These are phyloP conservation scores for Opeltia flavorubescens DNA, from an alignment of 495 filamentous ascomycete species.

Conservation along the genomic window DNA sequence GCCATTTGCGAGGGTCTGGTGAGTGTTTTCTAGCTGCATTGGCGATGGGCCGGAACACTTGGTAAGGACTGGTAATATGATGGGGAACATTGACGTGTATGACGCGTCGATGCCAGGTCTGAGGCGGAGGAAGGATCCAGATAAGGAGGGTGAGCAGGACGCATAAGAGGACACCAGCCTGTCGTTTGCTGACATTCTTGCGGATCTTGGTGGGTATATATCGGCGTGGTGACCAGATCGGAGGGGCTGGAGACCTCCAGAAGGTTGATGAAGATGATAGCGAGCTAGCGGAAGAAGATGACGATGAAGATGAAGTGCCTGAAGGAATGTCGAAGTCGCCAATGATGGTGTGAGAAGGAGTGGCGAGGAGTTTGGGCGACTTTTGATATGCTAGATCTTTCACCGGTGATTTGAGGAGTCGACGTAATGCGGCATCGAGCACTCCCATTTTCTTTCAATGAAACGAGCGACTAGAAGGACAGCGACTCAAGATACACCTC, in stretches of 20 bases:
- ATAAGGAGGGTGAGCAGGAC: constrained; percentile 16
- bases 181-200: constrained; percentile 17
- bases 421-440: constrained; percentile 8
- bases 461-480: neutral
- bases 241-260: constrained; percentile 12
- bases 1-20: constrained; percentile 22
- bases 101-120: constrained; percentile 10
- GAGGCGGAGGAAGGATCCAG: constrained; percentile 18
- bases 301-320: constrained; percentile 8
- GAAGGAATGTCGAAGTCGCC: constrained; percentile 13
- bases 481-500: neutral
- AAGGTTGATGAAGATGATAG: constrained; percentile 11
- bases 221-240: constrained; percentile 12
- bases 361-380: constrained; percentile 15
- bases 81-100: constrained; percentile 10
- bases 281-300: constrained; percentile 7
- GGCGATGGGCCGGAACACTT: constrained; percentile 15
- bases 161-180: constrained; percentile 15
- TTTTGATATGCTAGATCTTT: constrained; percentile 12
- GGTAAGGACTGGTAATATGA: constrained; percentile 11
- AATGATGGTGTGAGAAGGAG: constrained; percentile 6
- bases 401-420: constrained; percentile 10
- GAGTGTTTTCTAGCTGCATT: constrained; percentile 8
- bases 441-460: constrained; percentile 9
- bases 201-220: constrained; percentile 15